Percentiles rank a stretch among this genome's conserved stretches.
Evolutionary conservation across 352 stramenopile species (phyloP).

Genomic region (Globisporangium ultimum): DNA sequence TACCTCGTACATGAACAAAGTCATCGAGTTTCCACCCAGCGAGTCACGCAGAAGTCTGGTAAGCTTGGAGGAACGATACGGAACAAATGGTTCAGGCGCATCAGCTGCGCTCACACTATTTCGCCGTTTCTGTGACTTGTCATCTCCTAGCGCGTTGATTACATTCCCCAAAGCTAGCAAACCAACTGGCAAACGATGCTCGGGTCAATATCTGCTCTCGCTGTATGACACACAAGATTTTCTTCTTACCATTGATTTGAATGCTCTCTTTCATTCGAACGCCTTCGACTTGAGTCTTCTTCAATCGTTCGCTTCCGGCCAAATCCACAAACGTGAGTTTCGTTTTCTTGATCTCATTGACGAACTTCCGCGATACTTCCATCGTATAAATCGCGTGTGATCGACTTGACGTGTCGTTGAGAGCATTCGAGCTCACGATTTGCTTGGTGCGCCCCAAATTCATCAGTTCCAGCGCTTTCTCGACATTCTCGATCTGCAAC

Average conservation of each 20-base stretch:
- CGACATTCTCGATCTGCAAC: slow-evolving; percentile 28
- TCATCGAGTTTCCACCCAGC: slow-evolving; percentile 52
- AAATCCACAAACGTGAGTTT: slow-evolving; percentile 68
- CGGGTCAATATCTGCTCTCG: too few relatives aligned
- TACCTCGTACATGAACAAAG: slow-evolving; percentile 47
- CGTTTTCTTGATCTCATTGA: slow-evolving; percentile 39
- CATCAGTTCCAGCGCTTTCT: slow-evolving; percentile 42
- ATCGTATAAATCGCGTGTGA: slow-evolving; percentile 64
- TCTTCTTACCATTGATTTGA: slow-evolving; percentile 43
- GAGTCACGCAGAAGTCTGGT: slow-evolving; percentile 51
- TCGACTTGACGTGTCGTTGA: slow-evolving; percentile 60
- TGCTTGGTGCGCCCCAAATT: slow-evolving; percentile 38
- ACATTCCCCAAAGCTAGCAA: slow-evolving; percentile 49
- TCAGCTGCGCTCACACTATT: slow-evolving; percentile 13
- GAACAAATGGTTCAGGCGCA: slow-evolving; percentile 21
- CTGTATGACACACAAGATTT: too few relatives aligned
- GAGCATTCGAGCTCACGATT: slow-evolving; percentile 34
- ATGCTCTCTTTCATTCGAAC: slow-evolving; percentile 48
- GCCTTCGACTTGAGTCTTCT: slow-evolving; percentile 55
- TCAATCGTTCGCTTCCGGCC: slow-evolving; percentile 50
- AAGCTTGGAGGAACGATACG: slow-evolving; percentile 53
- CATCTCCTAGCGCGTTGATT: slow-evolving; percentile 52
- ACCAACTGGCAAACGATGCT: slow-evolving; percentile 24
- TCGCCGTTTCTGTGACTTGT: slow-evolving; percentile 22
- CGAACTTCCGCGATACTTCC: slow-evolving; percentile 38